Conservation (phyloP, 1,139 yeast species). For the Taphrina betulina region DNA sequence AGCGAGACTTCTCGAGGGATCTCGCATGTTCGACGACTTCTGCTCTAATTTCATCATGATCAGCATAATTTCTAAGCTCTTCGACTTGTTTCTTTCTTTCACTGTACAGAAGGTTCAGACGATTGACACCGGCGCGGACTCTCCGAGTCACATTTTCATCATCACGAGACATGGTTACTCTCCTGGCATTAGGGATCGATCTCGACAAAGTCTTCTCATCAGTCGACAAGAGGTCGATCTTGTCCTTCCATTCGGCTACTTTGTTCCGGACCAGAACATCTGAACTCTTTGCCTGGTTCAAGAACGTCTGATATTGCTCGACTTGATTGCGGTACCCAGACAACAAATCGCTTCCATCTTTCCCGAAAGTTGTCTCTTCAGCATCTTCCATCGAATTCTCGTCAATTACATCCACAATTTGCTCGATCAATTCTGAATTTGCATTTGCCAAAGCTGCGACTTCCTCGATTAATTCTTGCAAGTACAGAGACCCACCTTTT, state of each 20-base stretch:
- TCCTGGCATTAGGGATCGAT: slow-evolving; percentile 54
- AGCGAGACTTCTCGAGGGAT: not conserved
- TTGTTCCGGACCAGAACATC: slow-evolving; percentile 55
- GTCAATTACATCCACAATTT: slow-evolving; percentile 52
- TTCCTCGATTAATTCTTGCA: slow-evolving; percentile 52
- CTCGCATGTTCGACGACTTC: slow-evolving; percentile 4
- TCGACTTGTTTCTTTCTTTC: slow-evolving; percentile 4
- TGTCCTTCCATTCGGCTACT: slow-evolving; percentile 50
- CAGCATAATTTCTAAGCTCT: not conserved
- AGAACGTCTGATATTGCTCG: slow-evolving; percentile 40
- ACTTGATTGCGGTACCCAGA: slow-evolving; percentile 39
- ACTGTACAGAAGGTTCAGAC: not conserved
- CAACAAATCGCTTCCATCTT: slow-evolving; percentile 51
- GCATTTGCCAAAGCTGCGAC: slow-evolving; percentile 50
- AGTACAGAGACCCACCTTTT: slow-evolving; percentile 54
- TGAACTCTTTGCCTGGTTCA: slow-evolving; percentile 61
- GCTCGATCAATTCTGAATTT: slow-evolving; percentile 48
- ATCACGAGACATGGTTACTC: not conserved
- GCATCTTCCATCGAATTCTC: slow-evolving; percentile 61
- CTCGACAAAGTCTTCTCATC: slow-evolving; percentile 49
- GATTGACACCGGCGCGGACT: slow-evolving; percentile 4
- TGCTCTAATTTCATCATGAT: slow-evolving; percentile 12
- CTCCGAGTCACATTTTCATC: slow-evolving; percentile 15
- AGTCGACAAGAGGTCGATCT: slow-evolving; percentile 51
- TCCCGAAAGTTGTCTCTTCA: slow-evolving; percentile 51